Evolutionary conservation across 1,284 basidiomycete genomes (phyloP).

Genomic region (Fomitopsis palustris): DNA sequence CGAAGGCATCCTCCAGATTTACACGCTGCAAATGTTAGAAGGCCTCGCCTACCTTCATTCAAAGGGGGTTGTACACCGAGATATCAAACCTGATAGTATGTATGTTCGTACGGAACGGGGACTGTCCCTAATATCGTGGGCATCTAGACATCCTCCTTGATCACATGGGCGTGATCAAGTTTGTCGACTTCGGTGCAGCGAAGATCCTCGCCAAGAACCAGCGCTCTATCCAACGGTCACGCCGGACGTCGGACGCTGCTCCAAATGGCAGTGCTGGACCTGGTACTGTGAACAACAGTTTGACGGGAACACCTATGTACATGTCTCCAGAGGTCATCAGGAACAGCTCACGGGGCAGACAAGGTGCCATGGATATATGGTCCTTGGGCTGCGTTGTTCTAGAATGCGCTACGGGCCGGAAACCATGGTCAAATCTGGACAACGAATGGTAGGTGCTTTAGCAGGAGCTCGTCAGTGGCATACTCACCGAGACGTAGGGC

Average conservation of each 20-base stretch:
- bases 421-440: slow-evolving; percentile 98
- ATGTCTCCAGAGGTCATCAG: slow-evolving; percentile 99
- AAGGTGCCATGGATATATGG: slow-evolving; percentile 99
- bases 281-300: slow-evolving; percentile 70
- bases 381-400: slow-evolving; percentile 94
- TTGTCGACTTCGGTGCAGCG: slow-evolving; percentile 98
- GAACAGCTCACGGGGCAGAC: slow-evolving; percentile 79
- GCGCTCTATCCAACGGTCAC: slow-evolving; percentile 79
- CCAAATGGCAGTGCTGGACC: slow-evolving; percentile 26
- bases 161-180: slow-evolving; percentile 93
- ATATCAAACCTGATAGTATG: slow-evolving; percentile 99
- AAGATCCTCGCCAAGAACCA: slow-evolving; percentile 96
- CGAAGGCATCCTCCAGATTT: slow-evolving; percentile 93
- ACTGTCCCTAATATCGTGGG: neutral
- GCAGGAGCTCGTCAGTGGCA: neutral
- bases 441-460: slow-evolving; percentile 84
- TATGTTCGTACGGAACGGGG: neutral
- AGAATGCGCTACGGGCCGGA: slow-evolving; percentile 93
- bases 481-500: slow-evolving; percentile 53
- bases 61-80: slow-evolving; percentile 90
- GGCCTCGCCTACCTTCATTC: slow-evolving; percentile 94
- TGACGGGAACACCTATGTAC: slow-evolving; percentile 99
- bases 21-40: slow-evolving; percentile 96
- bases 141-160: slow-evolving; percentile 92
- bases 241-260: slow-evolving; percentile 43